Percentiles rank a stretch among this genome's conserved stretches.
Evolutionary conservation across 1,284 basidiomycete species (phyloP).

Genomic region (Pterula multifida): DNA sequence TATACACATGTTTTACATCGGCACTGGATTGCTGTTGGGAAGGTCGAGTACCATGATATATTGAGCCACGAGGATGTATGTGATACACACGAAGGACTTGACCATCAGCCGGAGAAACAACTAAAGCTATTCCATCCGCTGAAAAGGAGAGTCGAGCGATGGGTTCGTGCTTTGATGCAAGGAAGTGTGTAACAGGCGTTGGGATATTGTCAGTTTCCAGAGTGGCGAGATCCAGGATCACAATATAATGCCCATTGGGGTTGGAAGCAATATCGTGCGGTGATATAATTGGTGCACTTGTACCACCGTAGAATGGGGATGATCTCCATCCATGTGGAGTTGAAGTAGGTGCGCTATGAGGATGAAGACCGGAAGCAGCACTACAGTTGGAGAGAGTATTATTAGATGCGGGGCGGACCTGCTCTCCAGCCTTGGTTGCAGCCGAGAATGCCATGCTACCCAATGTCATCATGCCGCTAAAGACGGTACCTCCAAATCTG

Average conservation of each 20-base stretch:
- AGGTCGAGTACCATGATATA: slow-evolving; percentile 12
- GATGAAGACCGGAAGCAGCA: background rate
- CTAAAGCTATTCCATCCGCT: slow-evolving; percentile 43
- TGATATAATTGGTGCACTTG: background rate
- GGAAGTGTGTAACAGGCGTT: slow-evolving; percentile 30
- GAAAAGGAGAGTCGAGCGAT: slow-evolving; percentile 47
- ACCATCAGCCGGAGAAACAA: slow-evolving; percentile 49
- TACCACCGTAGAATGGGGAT: background rate
- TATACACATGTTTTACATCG: slow-evolving; percentile 50
- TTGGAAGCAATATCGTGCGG: background rate
- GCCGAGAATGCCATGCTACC: slow-evolving; percentile 53
- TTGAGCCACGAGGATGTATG: slow-evolving; percentile 24
- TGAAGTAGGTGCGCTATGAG: background rate
- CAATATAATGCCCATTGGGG: background rate
- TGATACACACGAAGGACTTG: slow-evolving; percentile 47
- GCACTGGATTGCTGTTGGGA: slow-evolving; percentile 3
- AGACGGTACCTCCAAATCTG: slow-evolving; percentile 46
- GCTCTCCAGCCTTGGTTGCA: slow-evolving; percentile 17
- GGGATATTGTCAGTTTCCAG: slow-evolving; percentile 16
- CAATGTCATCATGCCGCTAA: slow-evolving; percentile 51
- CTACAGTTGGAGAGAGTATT: slow-evolving; percentile 21
- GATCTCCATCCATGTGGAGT: background rate
- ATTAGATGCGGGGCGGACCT: slow-evolving; percentile 8
- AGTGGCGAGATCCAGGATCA: slow-evolving; percentile 37
- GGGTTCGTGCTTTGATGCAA: slow-evolving; percentile 32